Conservation (phyloP, 345 rosid genomes). For the Dimocarpus longan region DNA sequence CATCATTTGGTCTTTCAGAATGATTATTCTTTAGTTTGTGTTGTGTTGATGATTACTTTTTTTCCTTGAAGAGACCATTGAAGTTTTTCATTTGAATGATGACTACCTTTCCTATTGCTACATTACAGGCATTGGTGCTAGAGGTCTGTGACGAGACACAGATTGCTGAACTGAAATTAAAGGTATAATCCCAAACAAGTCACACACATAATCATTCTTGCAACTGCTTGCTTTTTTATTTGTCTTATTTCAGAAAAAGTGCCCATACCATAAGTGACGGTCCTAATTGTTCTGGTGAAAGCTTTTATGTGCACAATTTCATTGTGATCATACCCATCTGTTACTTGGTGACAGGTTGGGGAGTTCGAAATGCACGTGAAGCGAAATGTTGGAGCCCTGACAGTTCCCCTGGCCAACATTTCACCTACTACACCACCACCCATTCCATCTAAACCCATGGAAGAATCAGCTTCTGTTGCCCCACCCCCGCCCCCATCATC, state of each 20-base stretch:
- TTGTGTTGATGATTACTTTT: not conserved
- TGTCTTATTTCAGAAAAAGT: not conserved
- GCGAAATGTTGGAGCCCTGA: conserved; percentile 61
- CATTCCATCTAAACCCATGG: conserved; percentile 78
- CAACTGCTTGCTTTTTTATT: not conserved
- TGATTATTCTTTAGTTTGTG: too few relatives aligned
- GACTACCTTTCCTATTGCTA: conserved; percentile 18
- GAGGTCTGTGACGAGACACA: conserved; percentile 98
- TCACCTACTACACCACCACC: conserved; percentile 83
- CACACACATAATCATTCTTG: conserved; percentile 10
- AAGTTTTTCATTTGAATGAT: conserved; percentile 15
- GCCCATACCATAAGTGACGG: not conserved
- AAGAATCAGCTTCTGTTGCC: conserved; percentile 45
- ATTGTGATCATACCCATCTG: not conserved
- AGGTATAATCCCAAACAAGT: conserved; percentile 52
- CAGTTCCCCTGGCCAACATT: conserved; percentile 48
- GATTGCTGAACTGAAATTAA: conserved; percentile 83
- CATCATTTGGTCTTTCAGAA: not conserved
- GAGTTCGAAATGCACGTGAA: conserved; percentile 91
- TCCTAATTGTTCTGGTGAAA: not conserved
- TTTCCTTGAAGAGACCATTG: not conserved
- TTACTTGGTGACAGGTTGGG: conserved; percentile 61
- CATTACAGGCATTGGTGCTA: conserved; percentile 63
- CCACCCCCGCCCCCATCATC: conserved; percentile 44
- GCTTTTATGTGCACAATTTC: not conserved